A percentile compares a stretch with the other conserved stretches of the same genome.
Evolutionary conservation across 495 filamentous ascomycete genomes (phyloP).

Genomic region (Lasiosphaeria miniovina): DNA sequence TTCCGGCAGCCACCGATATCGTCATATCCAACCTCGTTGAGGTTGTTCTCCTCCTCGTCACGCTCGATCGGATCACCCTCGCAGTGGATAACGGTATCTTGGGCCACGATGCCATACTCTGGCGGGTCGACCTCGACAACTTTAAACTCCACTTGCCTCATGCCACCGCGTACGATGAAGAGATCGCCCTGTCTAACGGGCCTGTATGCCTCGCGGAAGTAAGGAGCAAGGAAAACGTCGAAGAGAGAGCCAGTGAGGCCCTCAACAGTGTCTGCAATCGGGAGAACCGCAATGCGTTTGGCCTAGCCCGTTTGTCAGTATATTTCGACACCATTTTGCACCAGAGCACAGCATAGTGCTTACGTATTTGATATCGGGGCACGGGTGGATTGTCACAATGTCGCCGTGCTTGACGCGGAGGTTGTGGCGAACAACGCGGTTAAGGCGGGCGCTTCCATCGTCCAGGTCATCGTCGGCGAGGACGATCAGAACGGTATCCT

Average conservation of each 20-base stretch:
- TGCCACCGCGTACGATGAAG: conserved; percentile 94
- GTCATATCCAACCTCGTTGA: conserved; percentile 98
- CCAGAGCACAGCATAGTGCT: conserved; percentile 30
- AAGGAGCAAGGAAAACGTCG: conserved; percentile 98
- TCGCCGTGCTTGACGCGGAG: conserved; percentile 97
- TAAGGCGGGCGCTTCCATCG: conserved; percentile 93
- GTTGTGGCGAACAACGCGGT: conserved; percentile 97
- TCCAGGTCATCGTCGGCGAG: conserved; percentile 96
- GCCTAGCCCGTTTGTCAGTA: conserved; percentile 53
- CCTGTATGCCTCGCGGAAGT: conserved; percentile 98
- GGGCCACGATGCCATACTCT: conserved; percentile 96
- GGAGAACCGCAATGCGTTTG: conserved; percentile 97
- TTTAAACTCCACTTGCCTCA: conserved; percentile 99
- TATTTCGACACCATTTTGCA: neutral
- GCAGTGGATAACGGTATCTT: conserved; percentile 98
- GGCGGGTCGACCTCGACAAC: conserved; percentile 98
- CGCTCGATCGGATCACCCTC: conserved; percentile 98
- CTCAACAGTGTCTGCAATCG: conserved; percentile 97
- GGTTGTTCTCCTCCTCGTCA: conserved; percentile 97
- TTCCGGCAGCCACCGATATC: conserved; percentile 99
- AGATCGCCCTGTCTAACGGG: conserved; percentile 94
- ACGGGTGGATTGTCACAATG: conserved; percentile 94
- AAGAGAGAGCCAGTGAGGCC: conserved; percentile 95
- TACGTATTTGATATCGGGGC: conserved; percentile 99
- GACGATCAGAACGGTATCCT: conserved; percentile 97